Conservation (phyloP, 139 green algal species). For the Pedinophyceae sp. region DNA sequence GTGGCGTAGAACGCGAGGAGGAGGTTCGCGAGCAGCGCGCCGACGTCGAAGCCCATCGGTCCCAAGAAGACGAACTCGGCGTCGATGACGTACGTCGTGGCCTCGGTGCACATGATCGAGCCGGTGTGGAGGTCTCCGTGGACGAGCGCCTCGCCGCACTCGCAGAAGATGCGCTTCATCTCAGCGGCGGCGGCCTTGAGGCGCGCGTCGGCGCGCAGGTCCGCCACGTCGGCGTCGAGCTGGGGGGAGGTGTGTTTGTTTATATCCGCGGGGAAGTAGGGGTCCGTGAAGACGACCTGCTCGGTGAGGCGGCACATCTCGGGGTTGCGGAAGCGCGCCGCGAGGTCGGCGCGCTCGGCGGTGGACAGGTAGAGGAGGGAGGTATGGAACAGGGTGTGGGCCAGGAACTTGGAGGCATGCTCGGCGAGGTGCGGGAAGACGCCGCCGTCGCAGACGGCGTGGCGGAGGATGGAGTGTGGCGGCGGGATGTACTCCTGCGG, state of each 20-base stretch:
- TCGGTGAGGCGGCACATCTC: slow-evolving; percentile 88
- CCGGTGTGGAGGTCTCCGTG: slow-evolving; percentile 96
- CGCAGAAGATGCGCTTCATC: slow-evolving; percentile 70
- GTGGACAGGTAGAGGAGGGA: slow-evolving; percentile 50
- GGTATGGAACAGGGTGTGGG: slow-evolving; percentile 70
- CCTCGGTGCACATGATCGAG: slow-evolving; percentile 67
- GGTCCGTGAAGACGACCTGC: slow-evolving; percentile 91
- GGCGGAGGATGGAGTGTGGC: slow-evolving; percentile 68
- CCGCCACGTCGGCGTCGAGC: slow-evolving; percentile 52
- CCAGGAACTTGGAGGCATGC: slow-evolving; percentile 60
- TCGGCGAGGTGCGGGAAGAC: slow-evolving; percentile 52
- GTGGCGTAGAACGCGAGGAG: slow-evolving; percentile 75
- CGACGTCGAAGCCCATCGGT: slow-evolving; percentile 91
- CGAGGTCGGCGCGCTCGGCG: neutral
- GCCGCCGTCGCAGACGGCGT: slow-evolving; percentile 35
- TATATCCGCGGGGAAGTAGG: slow-evolving; percentile 43
- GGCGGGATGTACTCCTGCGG: slow-evolving; percentile 73
- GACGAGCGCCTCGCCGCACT: slow-evolving; percentile 63
- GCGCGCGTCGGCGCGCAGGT: slow-evolving; percentile 41
- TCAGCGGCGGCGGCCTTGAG: slow-evolving; percentile 40
- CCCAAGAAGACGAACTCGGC: slow-evolving; percentile 92
- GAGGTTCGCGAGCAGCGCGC: slow-evolving; percentile 85
- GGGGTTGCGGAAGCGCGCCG: slow-evolving; percentile 43
- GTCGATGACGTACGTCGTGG: slow-evolving; percentile 60
- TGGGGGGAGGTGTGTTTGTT: slow-evolving; percentile 69